These are phyloP conservation scores for Alternaria ethzedia DNA, from an alignment of 2,329 filamentous ascomycete species.

Conservation along the genomic window DNA sequence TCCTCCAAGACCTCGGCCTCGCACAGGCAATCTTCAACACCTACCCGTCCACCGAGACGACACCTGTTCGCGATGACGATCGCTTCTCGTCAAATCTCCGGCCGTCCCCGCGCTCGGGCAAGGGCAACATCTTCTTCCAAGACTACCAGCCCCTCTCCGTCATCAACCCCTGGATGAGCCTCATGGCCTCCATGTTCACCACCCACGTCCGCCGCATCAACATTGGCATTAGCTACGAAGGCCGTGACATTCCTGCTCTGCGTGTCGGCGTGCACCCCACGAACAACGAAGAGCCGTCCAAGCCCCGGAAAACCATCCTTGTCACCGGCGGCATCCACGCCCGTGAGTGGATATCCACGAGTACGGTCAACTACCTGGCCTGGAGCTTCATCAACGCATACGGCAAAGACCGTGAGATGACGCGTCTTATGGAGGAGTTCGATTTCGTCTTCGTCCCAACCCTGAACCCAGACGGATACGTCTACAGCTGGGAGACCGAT, in stretches of 20 bases:
- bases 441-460: conserved; percentile 90
- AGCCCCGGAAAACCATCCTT: conserved; percentile 75
- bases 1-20: conserved; percentile 76
- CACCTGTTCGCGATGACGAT: conserved; percentile 33
- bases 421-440: conserved; percentile 79
- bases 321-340: conserved; percentile 89
- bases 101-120: conserved; percentile 49
- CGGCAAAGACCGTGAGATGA: conserved; percentile 73
- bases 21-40: conserved; percentile 78
- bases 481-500: conserved; percentile 91
- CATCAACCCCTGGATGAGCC: conserved; percentile 87
- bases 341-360: conserved; percentile 94
- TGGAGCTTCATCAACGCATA: conserved; percentile 87
- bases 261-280: conserved; percentile 71
- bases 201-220: conserved; percentile 75
- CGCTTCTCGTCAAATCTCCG: conserved; percentile 38
- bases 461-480: conserved; percentile 91
- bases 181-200: conserved; percentile 89
- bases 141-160: conserved; percentile 90
- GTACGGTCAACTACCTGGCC: conserved; percentile 87
- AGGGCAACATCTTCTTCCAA: conserved; percentile 77
- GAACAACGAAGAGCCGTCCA: conserved; percentile 53
- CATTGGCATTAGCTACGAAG: conserved; percentile 87
- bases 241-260: conserved; percentile 82
- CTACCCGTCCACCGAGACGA: conserved; percentile 62